phyloP scores from a whole-genome alignment of 768 basidiomycete species.

The Rickenella mellea region DNA sequence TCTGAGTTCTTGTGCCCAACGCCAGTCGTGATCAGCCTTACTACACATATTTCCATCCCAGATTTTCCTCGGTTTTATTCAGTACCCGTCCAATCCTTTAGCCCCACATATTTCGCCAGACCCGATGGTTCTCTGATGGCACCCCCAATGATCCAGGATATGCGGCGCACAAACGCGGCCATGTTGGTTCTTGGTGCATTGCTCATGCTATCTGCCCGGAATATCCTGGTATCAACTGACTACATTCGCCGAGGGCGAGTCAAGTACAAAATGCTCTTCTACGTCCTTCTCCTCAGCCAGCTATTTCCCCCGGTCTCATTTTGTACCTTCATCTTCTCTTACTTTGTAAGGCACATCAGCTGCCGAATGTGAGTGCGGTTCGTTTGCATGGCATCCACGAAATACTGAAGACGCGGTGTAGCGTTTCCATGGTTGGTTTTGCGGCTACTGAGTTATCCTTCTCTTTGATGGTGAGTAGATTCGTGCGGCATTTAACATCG shows the following conservation, averaged over 20 bases:
- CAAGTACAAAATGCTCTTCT: slow-evolving; percentile 51
- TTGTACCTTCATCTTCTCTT: slow-evolving; percentile 34
- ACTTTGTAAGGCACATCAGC: slow-evolving; percentile 28
- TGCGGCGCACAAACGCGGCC: slow-evolving; percentile 28
- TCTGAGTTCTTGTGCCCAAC: slow-evolving; percentile 16
- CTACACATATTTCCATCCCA: slow-evolving; percentile 39
- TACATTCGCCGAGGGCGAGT: slow-evolving; percentile 47
- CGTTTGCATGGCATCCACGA: slow-evolving; percentile 25
- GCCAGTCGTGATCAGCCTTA: slow-evolving; percentile 38
- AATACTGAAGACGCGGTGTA: background rate
- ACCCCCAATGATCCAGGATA: slow-evolving; percentile 33
- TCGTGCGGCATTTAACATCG: background rate
- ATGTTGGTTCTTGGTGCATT: slow-evolving; percentile 41
- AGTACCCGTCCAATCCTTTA: slow-evolving; percentile 33
- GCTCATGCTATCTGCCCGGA: slow-evolving; percentile 41
- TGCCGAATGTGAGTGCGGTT: slow-evolving; percentile 44
- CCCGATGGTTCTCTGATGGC: slow-evolving; percentile 53
- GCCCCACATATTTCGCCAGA: slow-evolving; percentile 35
- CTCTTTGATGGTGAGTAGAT: slow-evolving; percentile 13
- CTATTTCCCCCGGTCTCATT: slow-evolving; percentile 36
- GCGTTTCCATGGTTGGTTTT: slow-evolving; percentile 8
- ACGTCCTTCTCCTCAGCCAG: slow-evolving; percentile 46
- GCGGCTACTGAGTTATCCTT: slow-evolving; percentile 9
- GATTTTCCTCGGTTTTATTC: slow-evolving; percentile 37
- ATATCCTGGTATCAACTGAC: slow-evolving; percentile 37